Evolutionary conservation across 176 grass and related monocot species (phyloP).

Genomic region (Stipa capillata): DNA sequence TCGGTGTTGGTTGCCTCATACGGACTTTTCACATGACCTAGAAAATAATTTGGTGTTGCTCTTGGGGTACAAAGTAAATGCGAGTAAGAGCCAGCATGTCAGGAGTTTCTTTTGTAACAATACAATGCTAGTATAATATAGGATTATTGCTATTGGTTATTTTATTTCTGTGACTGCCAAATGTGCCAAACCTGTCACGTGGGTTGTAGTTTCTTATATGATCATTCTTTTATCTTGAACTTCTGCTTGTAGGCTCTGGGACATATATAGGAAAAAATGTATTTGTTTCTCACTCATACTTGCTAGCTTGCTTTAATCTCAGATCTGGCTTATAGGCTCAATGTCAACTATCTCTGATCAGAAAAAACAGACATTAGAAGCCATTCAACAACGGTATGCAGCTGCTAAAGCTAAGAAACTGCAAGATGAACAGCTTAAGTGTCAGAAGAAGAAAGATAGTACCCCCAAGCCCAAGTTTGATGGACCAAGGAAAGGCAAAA

Average conservation of each 20-base stretch:
- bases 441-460: slow-evolving; percentile 5
- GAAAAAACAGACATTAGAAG: slow-evolving; percentile 50
- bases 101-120: not conserved
- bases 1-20: too few relatives aligned
- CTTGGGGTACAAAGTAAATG: too few relatives aligned
- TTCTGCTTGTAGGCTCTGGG: not conserved
- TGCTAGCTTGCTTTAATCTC: not conserved
- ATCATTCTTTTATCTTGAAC: not conserved
- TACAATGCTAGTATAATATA: not conserved
- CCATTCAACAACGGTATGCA: slow-evolving; percentile 38
- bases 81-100: not conserved
- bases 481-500: not conserved
- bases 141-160: not conserved
- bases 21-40: too few relatives aligned
- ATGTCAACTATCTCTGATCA: slow-evolving; percentile 36
- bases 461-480: slow-evolving; percentile 11
- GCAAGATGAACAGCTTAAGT: slow-evolving; percentile 23
- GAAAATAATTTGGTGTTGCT: too few relatives aligned
- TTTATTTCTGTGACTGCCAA: not conserved
- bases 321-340: not conserved
- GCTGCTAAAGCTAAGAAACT: slow-evolving; percentile 48
- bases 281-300: not conserved
- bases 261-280: not conserved
- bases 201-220: not conserved
- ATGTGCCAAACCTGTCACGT: not conserved